phyloP scores from a whole-genome alignment of 116 monocot genomes.

The Dioscorea cayenensis region DNA sequence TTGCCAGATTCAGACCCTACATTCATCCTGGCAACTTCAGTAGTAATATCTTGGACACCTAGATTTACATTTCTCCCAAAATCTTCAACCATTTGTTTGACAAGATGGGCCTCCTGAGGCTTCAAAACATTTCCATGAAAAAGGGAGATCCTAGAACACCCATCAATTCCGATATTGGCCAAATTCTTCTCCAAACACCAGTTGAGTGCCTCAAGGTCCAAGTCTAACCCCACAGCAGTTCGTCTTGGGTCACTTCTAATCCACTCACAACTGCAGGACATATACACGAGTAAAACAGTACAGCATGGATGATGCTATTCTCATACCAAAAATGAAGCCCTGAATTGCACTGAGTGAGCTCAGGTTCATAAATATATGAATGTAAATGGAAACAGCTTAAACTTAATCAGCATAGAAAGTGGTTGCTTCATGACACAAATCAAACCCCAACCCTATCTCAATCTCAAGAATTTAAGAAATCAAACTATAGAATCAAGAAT shows the following conservation, averaged over 20 bases:
- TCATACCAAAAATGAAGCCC: too few relatives aligned
- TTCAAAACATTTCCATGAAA: slow-evolving; percentile 93
- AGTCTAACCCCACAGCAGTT: slow-evolving; percentile 81
- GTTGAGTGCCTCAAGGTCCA: slow-evolving; percentile 73
- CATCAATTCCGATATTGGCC: slow-evolving; percentile 53
- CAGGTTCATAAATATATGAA: too few relatives aligned
- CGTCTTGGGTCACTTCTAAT: slow-evolving; percentile 62
- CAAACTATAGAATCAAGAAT: background rate
- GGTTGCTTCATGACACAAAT: background rate
- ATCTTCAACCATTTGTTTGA: slow-evolving; percentile 27
- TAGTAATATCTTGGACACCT: slow-evolving; percentile 17
- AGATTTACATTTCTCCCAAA: slow-evolving; percentile 11
- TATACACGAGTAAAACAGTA: background rate
- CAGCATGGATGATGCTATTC: background rate
- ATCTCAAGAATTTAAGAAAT: background rate
- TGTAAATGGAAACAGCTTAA: too few relatives aligned
- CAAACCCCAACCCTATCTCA: background rate
- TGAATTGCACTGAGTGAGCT: too few relatives aligned
- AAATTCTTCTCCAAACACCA: slow-evolving; percentile 87
- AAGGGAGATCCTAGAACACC: slow-evolving; percentile 64
- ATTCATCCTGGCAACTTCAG: slow-evolving; percentile 3
- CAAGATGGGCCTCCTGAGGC: slow-evolving; percentile 41
- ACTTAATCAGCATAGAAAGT: too few relatives aligned
- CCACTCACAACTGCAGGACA: slow-evolving; percentile 71
- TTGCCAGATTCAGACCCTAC: slow-evolving; percentile 2